These are phyloP conservation scores for Ichthyophthirius multifiliis DNA, from an alignment of 169 alveolate genomes.

Conservation along the genomic window DNA sequence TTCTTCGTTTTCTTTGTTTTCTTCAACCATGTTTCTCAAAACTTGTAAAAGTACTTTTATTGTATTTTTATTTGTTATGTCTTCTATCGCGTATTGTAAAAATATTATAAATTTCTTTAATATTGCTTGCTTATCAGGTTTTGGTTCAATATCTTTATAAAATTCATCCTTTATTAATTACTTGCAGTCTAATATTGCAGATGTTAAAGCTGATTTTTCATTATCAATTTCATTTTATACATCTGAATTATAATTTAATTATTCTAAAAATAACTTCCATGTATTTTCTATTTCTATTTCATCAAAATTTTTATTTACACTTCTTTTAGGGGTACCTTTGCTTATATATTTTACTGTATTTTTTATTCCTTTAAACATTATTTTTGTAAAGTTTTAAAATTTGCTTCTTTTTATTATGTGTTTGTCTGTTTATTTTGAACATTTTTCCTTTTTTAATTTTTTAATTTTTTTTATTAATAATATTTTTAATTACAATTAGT, in stretches of 20 bases:
- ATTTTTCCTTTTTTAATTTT: too few species aligned
- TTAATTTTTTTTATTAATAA: too few species aligned
- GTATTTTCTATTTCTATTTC: neutral
- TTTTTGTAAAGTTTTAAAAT: too few species aligned
- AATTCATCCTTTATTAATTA: neutral
- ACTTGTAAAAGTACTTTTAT: neutral
- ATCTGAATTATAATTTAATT: neutral
- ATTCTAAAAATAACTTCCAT: neutral
- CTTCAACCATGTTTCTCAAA: neutral
- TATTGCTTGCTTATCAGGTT: neutral
- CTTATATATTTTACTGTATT: too few species aligned
- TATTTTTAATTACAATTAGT: too few species aligned
- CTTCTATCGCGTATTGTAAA: slow-evolving; percentile 22
- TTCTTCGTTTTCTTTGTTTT: neutral
- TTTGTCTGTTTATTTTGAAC: too few species aligned
- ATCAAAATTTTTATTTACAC: too few species aligned
- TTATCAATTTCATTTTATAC: neutral
- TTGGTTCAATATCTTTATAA: neutral
- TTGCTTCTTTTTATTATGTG: too few species aligned
- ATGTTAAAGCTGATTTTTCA: slow-evolving; percentile 9
- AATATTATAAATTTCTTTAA: slow-evolving; percentile 27
- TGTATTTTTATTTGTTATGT: neutral
- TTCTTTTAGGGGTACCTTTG: too few species aligned
- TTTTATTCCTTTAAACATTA: too few species aligned
- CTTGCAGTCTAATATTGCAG: neutral